Evolutionary conservation across 768 basidiomycete genomes (phyloP).

Genomic region (Phaeolepiota aurea): DNA sequence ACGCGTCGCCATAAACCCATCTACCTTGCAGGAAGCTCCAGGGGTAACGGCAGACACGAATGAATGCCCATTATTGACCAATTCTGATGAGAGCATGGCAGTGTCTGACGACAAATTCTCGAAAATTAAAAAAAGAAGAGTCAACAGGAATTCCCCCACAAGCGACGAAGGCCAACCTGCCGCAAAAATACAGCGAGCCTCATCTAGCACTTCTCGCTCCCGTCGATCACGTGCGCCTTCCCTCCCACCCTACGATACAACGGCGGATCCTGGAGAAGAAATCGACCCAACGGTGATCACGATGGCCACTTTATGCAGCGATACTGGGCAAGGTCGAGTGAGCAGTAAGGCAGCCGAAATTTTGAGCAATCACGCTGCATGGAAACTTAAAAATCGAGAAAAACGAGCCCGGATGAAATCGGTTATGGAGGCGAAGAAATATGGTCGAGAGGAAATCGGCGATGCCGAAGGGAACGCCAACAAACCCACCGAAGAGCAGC

Average conservation of each 20-base stretch:
- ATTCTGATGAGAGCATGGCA: too few relatives aligned
- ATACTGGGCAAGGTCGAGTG: conserved; percentile 71
- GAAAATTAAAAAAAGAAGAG: too few relatives aligned
- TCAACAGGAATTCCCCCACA: too few relatives aligned
- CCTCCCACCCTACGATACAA: conserved; percentile 46
- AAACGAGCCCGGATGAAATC: conserved; percentile 55
- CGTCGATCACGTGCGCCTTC: conserved; percentile 40
- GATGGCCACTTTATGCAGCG: conserved; percentile 73
- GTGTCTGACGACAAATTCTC: too few relatives aligned
- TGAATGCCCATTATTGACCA: too few relatives aligned
- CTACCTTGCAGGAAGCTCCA: too few relatives aligned
- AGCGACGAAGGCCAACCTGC: neutral
- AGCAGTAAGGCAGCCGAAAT: conserved; percentile 73
- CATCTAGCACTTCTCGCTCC: conserved; percentile 20
- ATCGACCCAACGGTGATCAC: conserved; percentile 79
- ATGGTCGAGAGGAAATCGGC: conserved; percentile 48
- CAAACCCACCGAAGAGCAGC: conserved; percentile 6
- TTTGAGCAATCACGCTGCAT: conserved; percentile 57
- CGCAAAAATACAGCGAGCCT: neutral
- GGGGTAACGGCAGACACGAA: too few relatives aligned
- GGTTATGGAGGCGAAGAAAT: conserved; percentile 68
- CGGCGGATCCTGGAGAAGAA: conserved; percentile 64
- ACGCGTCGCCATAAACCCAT: too few relatives aligned
- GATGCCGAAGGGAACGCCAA: conserved; percentile 19
- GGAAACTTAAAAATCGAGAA: conserved; percentile 65